These are phyloP conservation scores for Pythium plurisporium DNA, from an alignment of 352 stramenopile species.

Conservation along the genomic window DNA sequence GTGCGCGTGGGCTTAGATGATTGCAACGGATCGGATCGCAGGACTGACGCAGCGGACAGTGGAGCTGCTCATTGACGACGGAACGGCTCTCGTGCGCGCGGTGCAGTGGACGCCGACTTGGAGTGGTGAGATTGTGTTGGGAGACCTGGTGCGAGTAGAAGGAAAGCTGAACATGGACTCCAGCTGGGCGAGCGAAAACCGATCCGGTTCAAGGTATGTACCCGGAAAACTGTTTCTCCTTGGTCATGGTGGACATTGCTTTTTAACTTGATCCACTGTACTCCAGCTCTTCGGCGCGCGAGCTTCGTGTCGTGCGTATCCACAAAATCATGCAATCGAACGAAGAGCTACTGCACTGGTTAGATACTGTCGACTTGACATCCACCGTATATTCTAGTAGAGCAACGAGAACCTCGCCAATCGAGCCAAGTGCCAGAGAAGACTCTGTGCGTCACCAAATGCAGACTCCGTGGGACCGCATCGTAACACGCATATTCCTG, in stretches of 20 bases:
- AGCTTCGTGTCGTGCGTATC: slow-evolving; percentile 56
- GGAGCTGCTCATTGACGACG: slow-evolving; percentile 72
- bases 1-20: too few species aligned
- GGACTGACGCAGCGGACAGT: slow-evolving; percentile 30
- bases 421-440: neutral
- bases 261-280: too few species aligned
- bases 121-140: slow-evolving; percentile 27
- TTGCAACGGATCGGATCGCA: too few species aligned
- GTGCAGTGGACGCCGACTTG: slow-evolving; percentile 40
- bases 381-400: slow-evolving; percentile 28
- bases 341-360: slow-evolving; percentile 73
- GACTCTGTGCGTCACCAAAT: too few species aligned
- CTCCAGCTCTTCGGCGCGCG: slow-evolving; percentile 29
- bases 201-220: too few species aligned
- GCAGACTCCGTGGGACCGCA: slow-evolving; percentile 30
- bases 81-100: slow-evolving; percentile 53
- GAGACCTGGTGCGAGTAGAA: slow-evolving; percentile 68
- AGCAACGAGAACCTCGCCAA: neutral
- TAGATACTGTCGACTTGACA: slow-evolving; percentile 44
- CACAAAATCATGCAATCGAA: slow-evolving; percentile 55
- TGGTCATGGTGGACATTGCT: too few species aligned
- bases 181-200: slow-evolving; percentile 27
- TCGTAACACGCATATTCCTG: slow-evolving; percentile 45
- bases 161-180: slow-evolving; percentile 68
- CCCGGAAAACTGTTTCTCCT: too few species aligned